Evolutionary conservation across 768 basidiomycete species (phyloP).

Genomic region (Nidularia sp.): DNA sequence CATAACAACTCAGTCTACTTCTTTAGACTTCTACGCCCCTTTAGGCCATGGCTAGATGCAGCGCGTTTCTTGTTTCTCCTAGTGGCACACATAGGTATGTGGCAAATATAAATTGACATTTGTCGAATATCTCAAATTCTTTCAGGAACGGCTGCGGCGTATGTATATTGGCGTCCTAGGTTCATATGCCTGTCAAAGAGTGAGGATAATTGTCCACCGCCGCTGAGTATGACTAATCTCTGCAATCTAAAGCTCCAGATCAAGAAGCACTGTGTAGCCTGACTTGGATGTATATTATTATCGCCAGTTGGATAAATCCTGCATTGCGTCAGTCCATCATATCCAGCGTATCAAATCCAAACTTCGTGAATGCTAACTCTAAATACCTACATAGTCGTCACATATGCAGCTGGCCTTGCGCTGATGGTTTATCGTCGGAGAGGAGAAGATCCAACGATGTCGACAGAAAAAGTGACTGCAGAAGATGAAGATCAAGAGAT

Average conservation of each 20-base stretch:
- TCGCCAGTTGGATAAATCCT: not conserved
- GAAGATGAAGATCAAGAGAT: not conserved
- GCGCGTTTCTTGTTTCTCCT: constrained; percentile 40
- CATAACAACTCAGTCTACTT: not conserved
- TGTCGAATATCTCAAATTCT: not conserved
- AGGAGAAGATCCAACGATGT: not conserved
- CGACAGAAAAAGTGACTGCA: not conserved
- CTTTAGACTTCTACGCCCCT: constrained; percentile 37
- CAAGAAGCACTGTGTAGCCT: not conserved
- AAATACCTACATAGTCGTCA: not conserved
- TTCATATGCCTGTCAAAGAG: constrained; percentile 25
- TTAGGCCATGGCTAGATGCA: constrained; percentile 46
- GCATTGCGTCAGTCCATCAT: not conserved
- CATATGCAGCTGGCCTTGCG: not conserved
- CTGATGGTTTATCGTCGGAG: not conserved
- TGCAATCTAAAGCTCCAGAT: not conserved
- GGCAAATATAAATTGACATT: not conserved
- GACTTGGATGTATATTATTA: not conserved
- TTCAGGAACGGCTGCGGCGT: constrained; percentile 35
- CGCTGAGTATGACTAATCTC: not conserved
- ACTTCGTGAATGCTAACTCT: not conserved
- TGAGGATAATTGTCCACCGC: not conserved
- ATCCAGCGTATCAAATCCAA: not conserved
- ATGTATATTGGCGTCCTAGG: constrained; percentile 31
- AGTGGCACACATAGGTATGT: constrained; percentile 37